Evolutionary conservation across 768 basidiomycete genomes (phyloP).

Genomic region (Hypsizygus marmoreus): DNA sequence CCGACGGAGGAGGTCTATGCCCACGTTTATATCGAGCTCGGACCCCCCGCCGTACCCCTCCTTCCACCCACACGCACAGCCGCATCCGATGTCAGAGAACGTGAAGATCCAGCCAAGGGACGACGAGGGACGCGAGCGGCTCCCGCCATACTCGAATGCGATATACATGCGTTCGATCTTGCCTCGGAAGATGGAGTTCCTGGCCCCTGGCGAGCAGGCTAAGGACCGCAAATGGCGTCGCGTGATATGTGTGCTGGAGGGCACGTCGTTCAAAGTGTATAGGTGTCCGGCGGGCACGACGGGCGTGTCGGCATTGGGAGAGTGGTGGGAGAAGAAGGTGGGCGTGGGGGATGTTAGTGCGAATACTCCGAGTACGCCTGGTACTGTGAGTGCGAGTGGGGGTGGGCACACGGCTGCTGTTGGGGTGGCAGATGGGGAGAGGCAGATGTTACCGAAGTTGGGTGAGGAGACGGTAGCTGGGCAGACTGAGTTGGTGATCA

Average conservation of each 20-base stretch:
- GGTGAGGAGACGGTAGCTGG: conserved; percentile 21
- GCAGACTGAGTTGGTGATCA: conserved; percentile 20
- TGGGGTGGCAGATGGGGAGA: conserved; percentile 19
- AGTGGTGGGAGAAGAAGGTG: conserved; percentile 79
- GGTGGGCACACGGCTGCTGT: conserved; percentile 25
- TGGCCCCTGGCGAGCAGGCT: conserved; percentile 80
- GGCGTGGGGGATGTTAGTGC: conserved; percentile 65
- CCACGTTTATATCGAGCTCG: conserved; percentile 57
- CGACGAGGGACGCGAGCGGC: conserved; percentile 82
- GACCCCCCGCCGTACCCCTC: conserved; percentile 71
- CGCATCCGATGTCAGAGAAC: conserved; percentile 18
- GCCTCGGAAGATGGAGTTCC: conserved; percentile 94
- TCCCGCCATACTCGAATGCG: conserved; percentile 82
- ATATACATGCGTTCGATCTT: conserved; percentile 81
- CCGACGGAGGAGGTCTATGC: conserved; percentile 70
- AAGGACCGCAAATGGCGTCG: conserved; percentile 91
- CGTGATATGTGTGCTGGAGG: conserved; percentile 86
- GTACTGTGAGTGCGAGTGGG: conserved; percentile 22
- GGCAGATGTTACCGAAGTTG: conserved; percentile 20
- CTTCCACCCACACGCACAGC: conserved; percentile 27
- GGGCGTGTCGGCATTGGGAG: conserved; percentile 57
- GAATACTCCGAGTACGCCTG: too few relatives aligned
- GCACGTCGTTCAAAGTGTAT: conserved; percentile 85
- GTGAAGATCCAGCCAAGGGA: conserved; percentile 50
- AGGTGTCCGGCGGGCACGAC: conserved; percentile 43